Evolutionary conservation across 768 basidiomycete genomes (phyloP).

Genomic region (Lactarius hengduanensis): DNA sequence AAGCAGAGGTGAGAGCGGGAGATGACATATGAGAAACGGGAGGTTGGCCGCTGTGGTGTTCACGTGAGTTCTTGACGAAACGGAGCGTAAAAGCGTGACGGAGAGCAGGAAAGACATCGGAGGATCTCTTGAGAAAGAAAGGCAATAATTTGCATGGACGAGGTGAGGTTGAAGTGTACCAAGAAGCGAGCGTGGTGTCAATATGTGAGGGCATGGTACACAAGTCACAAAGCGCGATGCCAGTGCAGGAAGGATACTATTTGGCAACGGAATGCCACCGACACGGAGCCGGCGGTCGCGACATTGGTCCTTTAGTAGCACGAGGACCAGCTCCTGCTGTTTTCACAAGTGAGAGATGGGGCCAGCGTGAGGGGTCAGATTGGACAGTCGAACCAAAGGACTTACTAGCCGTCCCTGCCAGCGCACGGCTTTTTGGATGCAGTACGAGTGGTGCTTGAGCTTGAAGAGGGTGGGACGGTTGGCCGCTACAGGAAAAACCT

Average conservation of each 20-base stretch:
- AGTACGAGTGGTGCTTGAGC: too few relatives aligned
- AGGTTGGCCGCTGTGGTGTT: neutral
- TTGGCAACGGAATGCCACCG: neutral
- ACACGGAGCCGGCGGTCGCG: too few relatives aligned
- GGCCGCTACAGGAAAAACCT: too few relatives aligned
- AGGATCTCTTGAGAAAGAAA: slow-evolving; percentile 3
- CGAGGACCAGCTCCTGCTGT: too few relatives aligned
- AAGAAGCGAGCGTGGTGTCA: neutral
- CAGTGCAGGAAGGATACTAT: neutral
- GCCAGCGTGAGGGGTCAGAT: too few relatives aligned
- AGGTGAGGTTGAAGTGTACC: neutral
- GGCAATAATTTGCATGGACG: neutral
- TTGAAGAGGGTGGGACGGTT: too few relatives aligned
- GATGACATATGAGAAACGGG: neutral
- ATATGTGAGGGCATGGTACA: neutral
- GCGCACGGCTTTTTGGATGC: too few relatives aligned
- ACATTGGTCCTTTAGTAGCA: too few relatives aligned
- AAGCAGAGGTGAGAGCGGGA: neutral
- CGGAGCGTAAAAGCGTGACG: neutral
- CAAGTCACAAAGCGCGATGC: neutral
- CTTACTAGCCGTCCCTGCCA: too few relatives aligned
- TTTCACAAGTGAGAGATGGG: too few relatives aligned
- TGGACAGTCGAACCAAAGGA: too few relatives aligned
- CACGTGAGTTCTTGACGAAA: neutral
- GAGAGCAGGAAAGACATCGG: neutral